Evolutionary conservation across 2,329 filamentous ascomycete genomes (phyloP).

Genomic region (Curvularia sp.): DNA sequence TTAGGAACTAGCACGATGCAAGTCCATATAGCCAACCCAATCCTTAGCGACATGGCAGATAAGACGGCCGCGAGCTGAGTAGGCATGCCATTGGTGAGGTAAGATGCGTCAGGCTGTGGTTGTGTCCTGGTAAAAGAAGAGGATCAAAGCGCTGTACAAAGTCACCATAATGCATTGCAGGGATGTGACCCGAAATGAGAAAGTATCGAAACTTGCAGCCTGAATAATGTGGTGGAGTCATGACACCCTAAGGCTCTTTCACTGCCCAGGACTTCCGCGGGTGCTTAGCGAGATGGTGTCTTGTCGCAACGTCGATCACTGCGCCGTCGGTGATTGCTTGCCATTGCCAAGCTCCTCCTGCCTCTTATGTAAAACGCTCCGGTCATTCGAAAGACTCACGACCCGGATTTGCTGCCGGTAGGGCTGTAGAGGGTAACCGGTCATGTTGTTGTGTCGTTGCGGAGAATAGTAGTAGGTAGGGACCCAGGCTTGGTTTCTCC

Average conservation of each 20-base stretch:
- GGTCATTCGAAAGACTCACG: slow-evolving; percentile 3
- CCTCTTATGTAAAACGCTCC: slow-evolving; percentile 20
- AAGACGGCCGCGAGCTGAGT: slow-evolving; percentile 32
- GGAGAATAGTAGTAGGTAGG: neutral
- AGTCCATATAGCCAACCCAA: slow-evolving; percentile 38
- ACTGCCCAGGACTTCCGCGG: slow-evolving; percentile 14
- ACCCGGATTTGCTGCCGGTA: slow-evolving; percentile 1
- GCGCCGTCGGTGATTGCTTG: slow-evolving; percentile 2
- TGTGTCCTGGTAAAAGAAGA: neutral
- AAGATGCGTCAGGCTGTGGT: slow-evolving; percentile 5
- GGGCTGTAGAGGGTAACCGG: slow-evolving; percentile 1
- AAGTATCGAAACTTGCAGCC: neutral
- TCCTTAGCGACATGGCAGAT: slow-evolving; percentile 36
- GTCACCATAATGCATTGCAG: neutral
- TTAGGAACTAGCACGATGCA: slow-evolving; percentile 34
- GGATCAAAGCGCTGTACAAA: neutral
- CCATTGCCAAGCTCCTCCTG: slow-evolving; percentile 14
- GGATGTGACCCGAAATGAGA: too few relatives aligned
- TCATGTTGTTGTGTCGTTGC: slow-evolving; percentile 3
- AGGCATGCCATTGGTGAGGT: slow-evolving; percentile 10
- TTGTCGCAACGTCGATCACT: slow-evolving; percentile 18
- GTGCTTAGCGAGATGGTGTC: slow-evolving; percentile 11
- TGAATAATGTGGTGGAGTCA: neutral
- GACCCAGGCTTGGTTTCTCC: neutral
- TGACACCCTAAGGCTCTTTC: slow-evolving; percentile 9